phyloP scores from a whole-genome alignment of 305 asterid species.

The Fraxinus floribunda region DNA sequence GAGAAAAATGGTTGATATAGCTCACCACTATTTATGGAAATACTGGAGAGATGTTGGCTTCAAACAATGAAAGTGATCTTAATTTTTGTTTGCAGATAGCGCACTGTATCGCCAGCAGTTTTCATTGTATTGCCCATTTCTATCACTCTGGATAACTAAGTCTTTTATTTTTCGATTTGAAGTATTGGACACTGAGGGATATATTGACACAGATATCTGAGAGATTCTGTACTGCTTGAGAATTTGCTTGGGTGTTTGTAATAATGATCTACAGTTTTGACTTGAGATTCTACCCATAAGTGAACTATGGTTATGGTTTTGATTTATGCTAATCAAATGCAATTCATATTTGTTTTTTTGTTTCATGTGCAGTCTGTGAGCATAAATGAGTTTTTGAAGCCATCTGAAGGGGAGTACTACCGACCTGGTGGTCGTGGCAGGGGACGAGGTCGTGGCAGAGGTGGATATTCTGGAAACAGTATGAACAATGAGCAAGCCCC shows the following conservation, averaged over 20 bases:
- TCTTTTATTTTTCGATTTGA: background rate
- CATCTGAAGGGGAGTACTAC: slow-evolving; percentile 60
- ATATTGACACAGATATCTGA: background rate
- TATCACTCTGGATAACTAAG: background rate
- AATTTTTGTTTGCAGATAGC: background rate
- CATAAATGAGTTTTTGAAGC: slow-evolving; percentile 69
- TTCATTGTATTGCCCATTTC: background rate
- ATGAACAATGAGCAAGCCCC: slow-evolving; percentile 39
- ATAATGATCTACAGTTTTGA: background rate
- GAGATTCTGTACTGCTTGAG: background rate
- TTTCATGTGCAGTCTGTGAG: slow-evolving; percentile 45
- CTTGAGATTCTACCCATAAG: background rate
- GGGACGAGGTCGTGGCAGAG: slow-evolving; percentile 60
- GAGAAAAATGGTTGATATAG: background rate
- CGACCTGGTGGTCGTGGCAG: slow-evolving; percentile 59
- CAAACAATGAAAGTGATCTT: background rate
- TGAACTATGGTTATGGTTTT: too few species aligned
- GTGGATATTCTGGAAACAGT: slow-evolving; percentile 40
- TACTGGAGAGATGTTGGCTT: background rate
- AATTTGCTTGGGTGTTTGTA: background rate
- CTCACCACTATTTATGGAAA: background rate
- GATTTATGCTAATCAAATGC: background rate
- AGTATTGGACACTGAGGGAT: background rate
- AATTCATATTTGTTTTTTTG: background rate
- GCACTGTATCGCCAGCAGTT: background rate